These are phyloP conservation scores for Rutstroemia sp. DNA, from an alignment of 2,329 filamentous ascomycete genomes.

Conservation along the genomic window DNA sequence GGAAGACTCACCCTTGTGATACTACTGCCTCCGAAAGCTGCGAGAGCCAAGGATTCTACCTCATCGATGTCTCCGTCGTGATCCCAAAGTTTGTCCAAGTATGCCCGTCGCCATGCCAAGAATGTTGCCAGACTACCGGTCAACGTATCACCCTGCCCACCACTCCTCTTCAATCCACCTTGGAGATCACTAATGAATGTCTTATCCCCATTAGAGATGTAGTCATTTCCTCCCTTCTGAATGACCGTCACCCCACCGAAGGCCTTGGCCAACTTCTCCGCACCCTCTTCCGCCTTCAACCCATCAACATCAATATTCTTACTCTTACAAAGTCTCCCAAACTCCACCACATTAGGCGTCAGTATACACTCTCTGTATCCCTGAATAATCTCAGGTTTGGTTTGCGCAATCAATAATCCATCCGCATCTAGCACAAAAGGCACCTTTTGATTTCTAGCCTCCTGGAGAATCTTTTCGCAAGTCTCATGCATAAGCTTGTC, in stretches of 20 bases:
- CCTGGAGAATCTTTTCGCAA: slow-evolving; percentile 68
- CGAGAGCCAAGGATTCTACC: slow-evolving; percentile 63
- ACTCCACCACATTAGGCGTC: slow-evolving; percentile 94
- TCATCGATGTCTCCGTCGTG: slow-evolving; percentile 42
- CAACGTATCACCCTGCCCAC: slow-evolving; percentile 91
- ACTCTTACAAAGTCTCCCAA: slow-evolving; percentile 70
- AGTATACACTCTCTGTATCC: slow-evolving; percentile 81
- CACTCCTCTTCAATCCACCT: slow-evolving; percentile 83
- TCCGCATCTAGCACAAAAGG: slow-evolving; percentile 91
- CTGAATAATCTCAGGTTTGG: slow-evolving; percentile 65
- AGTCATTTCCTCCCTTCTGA: slow-evolving; percentile 79
- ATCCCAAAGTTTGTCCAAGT: slow-evolving; percentile 76
- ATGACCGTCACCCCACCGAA: slow-evolving; percentile 86
- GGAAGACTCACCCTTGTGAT: slow-evolving; percentile 64
- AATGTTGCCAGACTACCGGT: slow-evolving; percentile 87
- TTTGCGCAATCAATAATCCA: slow-evolving; percentile 71
- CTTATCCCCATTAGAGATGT: slow-evolving; percentile 70
- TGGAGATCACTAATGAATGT: slow-evolving; percentile 71
- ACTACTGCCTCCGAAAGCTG: slow-evolving; percentile 78
- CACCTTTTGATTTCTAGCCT: slow-evolving; percentile 63
- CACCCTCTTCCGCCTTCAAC: slow-evolving; percentile 35
- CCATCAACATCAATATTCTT: slow-evolving; percentile 55
- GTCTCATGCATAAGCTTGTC: slow-evolving; percentile 88
- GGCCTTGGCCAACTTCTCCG: slow-evolving; percentile 62
- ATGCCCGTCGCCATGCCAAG: slow-evolving; percentile 80